Conservation (phyloP, 2,329 filamentous ascomycete genomes). For the Tolypocladium ovalisporum region DNA sequence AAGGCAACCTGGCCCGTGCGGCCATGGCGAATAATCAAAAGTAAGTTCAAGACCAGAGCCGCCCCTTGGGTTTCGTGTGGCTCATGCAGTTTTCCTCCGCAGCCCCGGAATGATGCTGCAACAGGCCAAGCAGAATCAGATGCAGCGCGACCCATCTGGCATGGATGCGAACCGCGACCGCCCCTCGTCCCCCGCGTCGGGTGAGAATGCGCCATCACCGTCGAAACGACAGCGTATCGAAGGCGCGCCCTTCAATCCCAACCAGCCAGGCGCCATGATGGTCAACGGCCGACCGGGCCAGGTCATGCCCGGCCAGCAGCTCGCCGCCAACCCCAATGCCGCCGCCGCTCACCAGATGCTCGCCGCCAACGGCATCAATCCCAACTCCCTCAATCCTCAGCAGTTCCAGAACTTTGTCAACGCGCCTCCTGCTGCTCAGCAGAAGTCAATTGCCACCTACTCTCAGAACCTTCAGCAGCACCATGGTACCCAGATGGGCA, state of each 20-base stretch:
- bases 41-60: constrained; percentile 32
- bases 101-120: constrained; percentile 65
- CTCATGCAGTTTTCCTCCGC: neutral
- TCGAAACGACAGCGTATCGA: constrained; percentile 80
- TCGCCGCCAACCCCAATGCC: constrained; percentile 40
- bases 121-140: constrained; percentile 64
- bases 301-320: constrained; percentile 62
- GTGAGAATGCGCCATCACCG: constrained; percentile 83
- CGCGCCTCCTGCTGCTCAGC: constrained; percentile 50
- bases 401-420: constrained; percentile 59
- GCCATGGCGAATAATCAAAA: constrained; percentile 72
- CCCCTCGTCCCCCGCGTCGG: constrained; percentile 69
- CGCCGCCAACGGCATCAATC: constrained; percentile 62
- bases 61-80: neutral
- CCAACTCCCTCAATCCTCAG: constrained; percentile 58
- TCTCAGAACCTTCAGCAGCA: constrained; percentile 74
- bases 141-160: constrained; percentile 79
- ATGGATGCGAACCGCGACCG: constrained; percentile 78
- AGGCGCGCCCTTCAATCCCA: constrained; percentile 59
- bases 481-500: constrained; percentile 70
- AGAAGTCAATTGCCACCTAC: constrained; percentile 82
- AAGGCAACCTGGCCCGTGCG: constrained; percentile 54
- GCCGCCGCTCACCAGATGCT: constrained; percentile 49
- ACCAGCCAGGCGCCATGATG: constrained; percentile 54
- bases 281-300: constrained; percentile 61